Evolutionary conservation across 208 protist genomes (phyloP).

Genomic region (Strigomonas culicis): DNA sequence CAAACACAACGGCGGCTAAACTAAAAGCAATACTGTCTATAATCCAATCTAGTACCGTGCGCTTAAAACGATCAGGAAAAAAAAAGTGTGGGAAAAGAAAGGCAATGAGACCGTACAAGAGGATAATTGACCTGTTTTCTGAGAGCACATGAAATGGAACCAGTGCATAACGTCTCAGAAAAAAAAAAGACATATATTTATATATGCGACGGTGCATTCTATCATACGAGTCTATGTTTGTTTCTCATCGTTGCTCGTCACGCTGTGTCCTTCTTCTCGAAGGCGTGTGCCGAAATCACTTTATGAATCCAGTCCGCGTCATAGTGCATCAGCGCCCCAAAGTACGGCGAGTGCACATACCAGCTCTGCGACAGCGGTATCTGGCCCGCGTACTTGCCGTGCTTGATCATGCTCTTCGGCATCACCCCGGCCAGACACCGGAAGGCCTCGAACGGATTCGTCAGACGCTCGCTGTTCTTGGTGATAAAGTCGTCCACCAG

Average conservation of each 20-base stretch:
- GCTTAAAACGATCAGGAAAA: background rate
- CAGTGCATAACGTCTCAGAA: background rate
- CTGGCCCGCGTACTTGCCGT: conserved; percentile 75
- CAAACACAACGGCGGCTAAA: no score
- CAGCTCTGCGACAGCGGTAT: conserved; percentile 71
- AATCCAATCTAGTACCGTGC: no score
- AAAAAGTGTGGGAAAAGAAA: background rate
- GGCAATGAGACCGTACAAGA: background rate
- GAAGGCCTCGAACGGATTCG: conserved; percentile 62
- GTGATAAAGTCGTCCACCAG: conserved; percentile 85
- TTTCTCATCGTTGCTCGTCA: no score
- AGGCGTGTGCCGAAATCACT: conserved; percentile 35
- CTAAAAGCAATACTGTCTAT: no score
- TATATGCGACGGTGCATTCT: no score
- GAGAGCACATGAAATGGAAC: background rate
- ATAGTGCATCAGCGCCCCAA: conserved; percentile 81
- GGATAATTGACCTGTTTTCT: no score
- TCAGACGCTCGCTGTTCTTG: conserved; percentile 63
- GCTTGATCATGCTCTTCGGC: conserved; percentile 63
- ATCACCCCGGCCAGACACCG: conserved; percentile 64
- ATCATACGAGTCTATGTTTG: no score
- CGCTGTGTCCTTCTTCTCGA: no score
- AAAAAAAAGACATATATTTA: conserved; percentile 1
- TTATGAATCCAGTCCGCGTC: conserved; percentile 73
- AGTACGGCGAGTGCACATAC: conserved; percentile 81